A percentile compares a stretch with the other conserved stretches of the same genome.
phyloP scores from a whole-genome alignment of 192 early-diverging fungal genomes.

The Ambispora gerdemannii region DNA sequence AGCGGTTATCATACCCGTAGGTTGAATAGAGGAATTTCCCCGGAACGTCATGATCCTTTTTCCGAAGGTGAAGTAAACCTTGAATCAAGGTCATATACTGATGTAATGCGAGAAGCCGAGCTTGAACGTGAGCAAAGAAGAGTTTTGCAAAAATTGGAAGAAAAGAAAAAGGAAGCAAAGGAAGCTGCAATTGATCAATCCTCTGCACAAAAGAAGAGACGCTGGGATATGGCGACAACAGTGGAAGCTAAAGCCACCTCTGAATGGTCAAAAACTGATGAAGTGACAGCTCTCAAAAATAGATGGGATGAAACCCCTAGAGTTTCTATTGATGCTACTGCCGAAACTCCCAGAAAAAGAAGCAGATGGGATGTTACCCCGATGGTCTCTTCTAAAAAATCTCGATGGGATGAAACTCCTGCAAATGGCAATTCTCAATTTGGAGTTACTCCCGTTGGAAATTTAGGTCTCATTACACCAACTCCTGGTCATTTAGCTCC shows the following conservation, averaged over 20 bases:
- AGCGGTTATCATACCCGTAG: slow-evolving; percentile 85
- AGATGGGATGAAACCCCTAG: slow-evolving; percentile 83
- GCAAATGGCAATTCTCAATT: slow-evolving; percentile 55
- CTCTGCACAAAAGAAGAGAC: slow-evolving; percentile 58
- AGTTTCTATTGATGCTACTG: slow-evolving; percentile 36
- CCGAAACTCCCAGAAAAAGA: slow-evolving; percentile 51
- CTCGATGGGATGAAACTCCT: slow-evolving; percentile 97
- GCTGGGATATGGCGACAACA: slow-evolving; percentile 76
- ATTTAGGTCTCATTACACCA: slow-evolving; percentile 74
- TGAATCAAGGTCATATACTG: slow-evolving; percentile 70
- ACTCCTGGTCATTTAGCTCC: slow-evolving; percentile 64
- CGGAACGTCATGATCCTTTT: slow-evolving; percentile 79
- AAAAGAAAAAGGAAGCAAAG: slow-evolving; percentile 65
- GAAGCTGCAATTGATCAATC: slow-evolving; percentile 40
- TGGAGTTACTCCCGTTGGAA: slow-evolving; percentile 78
- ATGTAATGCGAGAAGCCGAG: slow-evolving; percentile 83
- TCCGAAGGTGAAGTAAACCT: slow-evolving; percentile 39
- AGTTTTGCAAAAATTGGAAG: slow-evolving; percentile 65
- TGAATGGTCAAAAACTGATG: slow-evolving; percentile 50
- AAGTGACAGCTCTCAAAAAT: slow-evolving; percentile 43
- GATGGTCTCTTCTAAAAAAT: slow-evolving; percentile 67
- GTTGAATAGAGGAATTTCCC: slow-evolving; percentile 74
- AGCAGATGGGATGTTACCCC: slow-evolving; percentile 84
- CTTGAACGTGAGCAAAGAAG: slow-evolving; percentile 80
- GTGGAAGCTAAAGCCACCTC: slow-evolving; percentile 50